Conservation (phyloP, 768 basidiomycete genomes). For the Xerocomus potaroensis region DNA sequence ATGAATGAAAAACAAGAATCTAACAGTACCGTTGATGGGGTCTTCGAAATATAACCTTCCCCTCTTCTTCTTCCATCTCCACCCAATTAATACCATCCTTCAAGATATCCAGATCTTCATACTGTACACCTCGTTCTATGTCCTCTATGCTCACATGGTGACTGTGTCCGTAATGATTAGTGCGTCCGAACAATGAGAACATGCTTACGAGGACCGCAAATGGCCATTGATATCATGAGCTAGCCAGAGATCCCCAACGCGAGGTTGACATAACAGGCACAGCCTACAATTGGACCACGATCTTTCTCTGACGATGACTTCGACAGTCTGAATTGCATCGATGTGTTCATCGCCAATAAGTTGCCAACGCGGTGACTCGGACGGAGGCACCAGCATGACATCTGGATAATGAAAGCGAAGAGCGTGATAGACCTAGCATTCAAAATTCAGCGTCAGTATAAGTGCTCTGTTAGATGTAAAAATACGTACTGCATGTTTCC, state of each 20-base stretch:
- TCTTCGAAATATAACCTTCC: too few relatives aligned
- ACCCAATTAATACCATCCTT: too few relatives aligned
- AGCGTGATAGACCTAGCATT: background rate
- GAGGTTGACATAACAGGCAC: background rate
- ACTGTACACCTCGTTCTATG: too few relatives aligned
- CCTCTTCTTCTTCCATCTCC: too few relatives aligned
- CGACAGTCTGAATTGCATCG: background rate
- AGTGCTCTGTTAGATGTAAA: background rate
- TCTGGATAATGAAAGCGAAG: background rate
- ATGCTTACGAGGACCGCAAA: too few relatives aligned
- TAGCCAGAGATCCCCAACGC: background rate
- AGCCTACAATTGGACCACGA: background rate
- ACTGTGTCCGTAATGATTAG: background rate
- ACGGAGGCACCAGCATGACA: background rate
- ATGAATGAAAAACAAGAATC: too few relatives aligned
- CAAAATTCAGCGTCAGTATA: too few relatives aligned
- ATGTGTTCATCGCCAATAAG: background rate
- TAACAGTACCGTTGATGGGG: too few relatives aligned
- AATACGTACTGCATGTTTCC: constrained; percentile 5
- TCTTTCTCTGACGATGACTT: background rate
- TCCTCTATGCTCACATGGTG: background rate
- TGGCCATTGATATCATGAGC: too few relatives aligned
- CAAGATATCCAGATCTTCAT: too few relatives aligned
- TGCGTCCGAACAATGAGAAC: too few relatives aligned
- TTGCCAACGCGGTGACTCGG: background rate